Base-by-base conservation (phyloP, 176 grass and related monocot species). In the Canna indica region DNA sequence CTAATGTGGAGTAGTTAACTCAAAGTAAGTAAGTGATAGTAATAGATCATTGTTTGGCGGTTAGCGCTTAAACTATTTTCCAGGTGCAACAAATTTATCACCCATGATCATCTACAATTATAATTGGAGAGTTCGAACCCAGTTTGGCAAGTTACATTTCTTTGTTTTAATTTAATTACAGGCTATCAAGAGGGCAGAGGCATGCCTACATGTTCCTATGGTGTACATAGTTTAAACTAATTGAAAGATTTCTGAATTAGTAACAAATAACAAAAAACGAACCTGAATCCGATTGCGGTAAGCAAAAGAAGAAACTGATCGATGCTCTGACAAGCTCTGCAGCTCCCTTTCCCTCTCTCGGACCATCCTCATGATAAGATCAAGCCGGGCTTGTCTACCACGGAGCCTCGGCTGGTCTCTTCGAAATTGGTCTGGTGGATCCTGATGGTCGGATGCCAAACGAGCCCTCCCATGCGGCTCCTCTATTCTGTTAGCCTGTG, bases 211-310 rank as follows among this genome's bases (percentile, higher is more conserved):
- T 25, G 26, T 8, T 59, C 1, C 54, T 25, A 67, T 67, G 8
- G 22, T 35, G 16, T 18, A 20, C 15, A 36, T 3, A 64, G 22
- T 6, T 38, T 17, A 36, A 34, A 36, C 20, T 36, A 17, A 36
- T 5, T 12, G 15, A 32, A 61, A 38, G 7, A 26, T 27, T 47
- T 45, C 16, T 72, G 47, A 10, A 13, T 28, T 41, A 61, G 1
- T 67, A 71, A 45, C 41, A 0, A 35, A 41, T 18, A 44, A 47
- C 20, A 27, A 28, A 41, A 60, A 38, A 2, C 8, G 14, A 10
- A 93, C 94, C 94, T 99, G 94, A 76, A 99, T 99, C 67, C 94
- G 94, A 67, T 73, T 99, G 24, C 90, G 86, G 38, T 90, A 84
- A 39, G 89, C 83, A 62, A 99, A 99, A 14, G 77, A 75, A 0